Base-by-base conservation (phyloP, 1,284 basidiomycete genomes). In the Neonothopanus nambi region DNA sequence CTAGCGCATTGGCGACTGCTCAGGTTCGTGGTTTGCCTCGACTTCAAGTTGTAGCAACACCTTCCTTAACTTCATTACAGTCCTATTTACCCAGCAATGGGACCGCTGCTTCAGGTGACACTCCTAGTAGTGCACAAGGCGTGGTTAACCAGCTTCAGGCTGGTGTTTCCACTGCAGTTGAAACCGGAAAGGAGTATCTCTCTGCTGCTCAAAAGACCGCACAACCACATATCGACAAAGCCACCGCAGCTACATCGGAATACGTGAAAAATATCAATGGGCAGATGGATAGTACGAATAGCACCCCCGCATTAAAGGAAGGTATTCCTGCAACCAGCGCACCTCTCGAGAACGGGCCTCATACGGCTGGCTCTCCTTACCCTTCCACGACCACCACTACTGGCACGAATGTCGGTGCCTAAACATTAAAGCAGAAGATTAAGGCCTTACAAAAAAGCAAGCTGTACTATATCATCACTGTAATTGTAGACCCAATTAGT, bases 1-100 rank as follows among this genome's bases (percentile, higher is more conserved):
- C 66, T 6, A 70, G 62, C 47, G 79, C 77, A 0, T 56, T 82
- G 5, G 65, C 73, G n/a, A 77, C 79, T 40, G 82, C 80, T 15
- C 78, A 80, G 71, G 83, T 82, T 57, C 20, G 70, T 33, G n/a
- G 24, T 5, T 38, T 17, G 30, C n/a, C n/a, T 15, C 11, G 24
- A 21, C 12, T 5, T 28, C 5, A 5, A 11, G 26, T 28, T 28
- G 26, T 28, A 28, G 26, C 26, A 28, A 28, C 11, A 5, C 11
- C 11, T 28, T 28, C 11, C 26, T 28, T 28, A 11, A n/a, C n/a
- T n/a, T n/a, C n/a, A n/a, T 28, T 26, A 23, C 24, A 15, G n/a
- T 44, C 3, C 20, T 13, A 44, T 12, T 44, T 26, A 13, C 13
- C 30, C 9, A 15, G 13, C n/a, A 5, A 18, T 21, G 42, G 17